Conservation (phyloP, 176 grass and related monocot genomes). For the Aegilops speltoides region DNA sequence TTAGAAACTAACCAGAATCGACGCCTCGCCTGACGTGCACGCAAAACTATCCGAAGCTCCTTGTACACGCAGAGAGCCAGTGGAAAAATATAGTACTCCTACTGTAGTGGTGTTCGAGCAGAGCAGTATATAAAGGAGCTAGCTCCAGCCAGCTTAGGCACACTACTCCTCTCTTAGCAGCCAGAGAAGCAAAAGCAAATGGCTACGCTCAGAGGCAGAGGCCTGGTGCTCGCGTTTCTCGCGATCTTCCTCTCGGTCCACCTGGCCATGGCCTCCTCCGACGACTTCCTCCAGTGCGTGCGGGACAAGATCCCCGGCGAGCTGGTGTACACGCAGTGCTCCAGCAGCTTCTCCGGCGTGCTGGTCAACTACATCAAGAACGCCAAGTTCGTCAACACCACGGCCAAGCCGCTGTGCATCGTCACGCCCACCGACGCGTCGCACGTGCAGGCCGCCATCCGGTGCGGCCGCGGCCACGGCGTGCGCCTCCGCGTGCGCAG, state of each 20-base stretch:
- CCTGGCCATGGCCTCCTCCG: background rate
- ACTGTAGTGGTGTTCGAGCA: no score
- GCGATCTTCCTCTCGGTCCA: no score
- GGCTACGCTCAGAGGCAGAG: background rate
- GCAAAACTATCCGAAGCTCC: background rate
- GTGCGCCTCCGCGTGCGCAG: background rate
- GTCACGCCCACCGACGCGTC: background rate
- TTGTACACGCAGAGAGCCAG: no score
- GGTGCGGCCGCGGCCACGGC: background rate
- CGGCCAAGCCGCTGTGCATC: background rate
- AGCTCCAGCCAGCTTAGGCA: background rate
- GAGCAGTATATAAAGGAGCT: background rate
- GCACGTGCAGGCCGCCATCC: background rate
- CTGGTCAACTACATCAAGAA: background rate
- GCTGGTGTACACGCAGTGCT: background rate
- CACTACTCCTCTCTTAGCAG: no score
- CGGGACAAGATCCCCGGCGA: background rate
- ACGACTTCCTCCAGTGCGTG: background rate
- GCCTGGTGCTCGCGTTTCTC: background rate
- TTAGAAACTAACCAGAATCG: background rate
- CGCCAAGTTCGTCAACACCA: background rate
- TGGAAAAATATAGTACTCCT: no score
- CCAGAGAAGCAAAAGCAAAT: background rate
- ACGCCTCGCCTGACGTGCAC: background rate
- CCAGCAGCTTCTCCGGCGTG: background rate